phyloP scores from a whole-genome alignment of 768 basidiomycete genomes.

The Termitomyces sp. region DNA sequence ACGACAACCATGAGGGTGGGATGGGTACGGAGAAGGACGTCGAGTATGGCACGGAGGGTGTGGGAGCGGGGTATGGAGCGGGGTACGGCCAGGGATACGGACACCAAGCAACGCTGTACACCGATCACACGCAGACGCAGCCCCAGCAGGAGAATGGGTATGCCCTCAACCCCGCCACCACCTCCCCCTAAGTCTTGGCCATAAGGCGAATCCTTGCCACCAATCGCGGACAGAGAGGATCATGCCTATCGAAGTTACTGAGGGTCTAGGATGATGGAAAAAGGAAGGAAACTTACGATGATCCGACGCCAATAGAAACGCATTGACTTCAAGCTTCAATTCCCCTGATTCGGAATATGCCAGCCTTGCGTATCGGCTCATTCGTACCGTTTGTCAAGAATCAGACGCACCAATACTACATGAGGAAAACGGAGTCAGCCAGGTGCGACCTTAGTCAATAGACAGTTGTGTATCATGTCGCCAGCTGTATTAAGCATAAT shows the following conservation, averaged over 20 bases:
- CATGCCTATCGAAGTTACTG: slow-evolving; percentile 3
- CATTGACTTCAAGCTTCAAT: slow-evolving; percentile 21
- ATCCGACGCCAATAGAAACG: slow-evolving; percentile 19
- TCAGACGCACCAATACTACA: slow-evolving; percentile 21
- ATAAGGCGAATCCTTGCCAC: neutral
- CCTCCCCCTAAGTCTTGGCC: neutral
- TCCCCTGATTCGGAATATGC: slow-evolving; percentile 17
- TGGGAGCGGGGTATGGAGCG: neutral
- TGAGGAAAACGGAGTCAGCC: neutral
- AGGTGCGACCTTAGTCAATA: too few relatives aligned
- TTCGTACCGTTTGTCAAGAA: slow-evolving; percentile 18
- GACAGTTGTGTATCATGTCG: too few relatives aligned
- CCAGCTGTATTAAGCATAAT: slow-evolving; percentile 16
- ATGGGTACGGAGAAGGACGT: too few relatives aligned
- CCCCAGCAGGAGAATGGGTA: neutral
- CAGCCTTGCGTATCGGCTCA: slow-evolving; percentile 20
- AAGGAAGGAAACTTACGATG: slow-evolving; percentile 15
- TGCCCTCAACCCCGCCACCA: too few relatives aligned
- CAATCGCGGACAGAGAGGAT: slow-evolving; percentile 12
- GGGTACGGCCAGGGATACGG: too few relatives aligned
- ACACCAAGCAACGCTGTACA: neutral
- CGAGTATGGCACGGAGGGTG: neutral
- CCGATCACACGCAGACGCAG: neutral
- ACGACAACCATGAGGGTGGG: too few relatives aligned
- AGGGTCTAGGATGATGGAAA: neutral